phyloP scores from a whole-genome alignment of 352 stramenopile genomes.

The Thalassiosira allenii region DNA sequence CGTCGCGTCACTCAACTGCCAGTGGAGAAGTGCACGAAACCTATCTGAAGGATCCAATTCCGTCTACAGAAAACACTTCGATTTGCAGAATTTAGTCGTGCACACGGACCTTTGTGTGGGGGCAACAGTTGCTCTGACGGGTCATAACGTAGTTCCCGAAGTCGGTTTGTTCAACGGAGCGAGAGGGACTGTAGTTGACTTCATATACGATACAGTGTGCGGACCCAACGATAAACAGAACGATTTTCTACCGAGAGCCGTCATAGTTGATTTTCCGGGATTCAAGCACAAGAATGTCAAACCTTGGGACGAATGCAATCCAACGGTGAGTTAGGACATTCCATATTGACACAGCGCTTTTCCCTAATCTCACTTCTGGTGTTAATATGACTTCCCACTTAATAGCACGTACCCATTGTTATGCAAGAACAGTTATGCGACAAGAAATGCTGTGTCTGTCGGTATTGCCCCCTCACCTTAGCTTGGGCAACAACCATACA shows the following conservation, averaged over 20 bases:
- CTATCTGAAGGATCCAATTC: background rate
- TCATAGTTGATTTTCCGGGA: constrained; percentile 20
- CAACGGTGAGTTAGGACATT: background rate
- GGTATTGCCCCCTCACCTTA: constrained; percentile 9
- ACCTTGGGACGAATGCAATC: background rate
- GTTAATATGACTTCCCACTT: background rate
- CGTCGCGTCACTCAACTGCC: constrained; percentile 13
- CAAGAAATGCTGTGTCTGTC: background rate
- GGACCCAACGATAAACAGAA: background rate
- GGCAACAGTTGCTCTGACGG: background rate
- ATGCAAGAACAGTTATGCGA: background rate
- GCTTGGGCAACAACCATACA: constrained; percentile 35
- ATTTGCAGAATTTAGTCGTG: background rate
- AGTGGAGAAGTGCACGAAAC: constrained; percentile 6
- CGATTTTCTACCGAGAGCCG: background rate
- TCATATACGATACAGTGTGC: background rate
- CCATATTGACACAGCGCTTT: background rate
- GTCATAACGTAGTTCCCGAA: background rate
- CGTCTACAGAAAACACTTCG: background rate
- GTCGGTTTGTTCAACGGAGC: constrained; percentile 1
- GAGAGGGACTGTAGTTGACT: constrained; percentile 7
- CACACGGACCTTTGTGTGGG: background rate
- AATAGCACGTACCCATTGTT: background rate
- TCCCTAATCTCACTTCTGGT: too few relatives aligned
- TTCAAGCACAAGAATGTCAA: background rate